Evolutionary conservation across 1,139 yeast genomes (phyloP).

Genomic region (Diutina siamensis): DNA sequence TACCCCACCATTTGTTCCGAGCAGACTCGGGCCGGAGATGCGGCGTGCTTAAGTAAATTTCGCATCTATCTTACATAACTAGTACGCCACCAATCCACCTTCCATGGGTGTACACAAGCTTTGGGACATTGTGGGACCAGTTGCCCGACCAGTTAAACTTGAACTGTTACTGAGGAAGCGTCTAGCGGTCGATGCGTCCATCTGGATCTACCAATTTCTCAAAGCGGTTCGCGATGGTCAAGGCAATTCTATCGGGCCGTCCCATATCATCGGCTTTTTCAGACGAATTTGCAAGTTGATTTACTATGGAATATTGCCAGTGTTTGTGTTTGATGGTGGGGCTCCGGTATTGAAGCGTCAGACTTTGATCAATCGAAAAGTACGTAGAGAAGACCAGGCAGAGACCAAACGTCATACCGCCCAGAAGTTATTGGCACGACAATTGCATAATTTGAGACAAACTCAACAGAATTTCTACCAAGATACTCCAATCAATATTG

Average conservation of each 20-base stretch:
- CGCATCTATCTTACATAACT: background rate
- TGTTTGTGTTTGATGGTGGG: slow-evolving; percentile 96
- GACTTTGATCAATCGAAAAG: slow-evolving; percentile 61
- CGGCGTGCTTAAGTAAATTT: background rate
- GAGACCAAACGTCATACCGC: slow-evolving; percentile 71
- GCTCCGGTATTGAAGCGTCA: slow-evolving; percentile 78
- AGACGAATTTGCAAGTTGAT: slow-evolving; percentile 84
- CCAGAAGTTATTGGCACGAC: slow-evolving; percentile 66
- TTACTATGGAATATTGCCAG: slow-evolving; percentile 82
- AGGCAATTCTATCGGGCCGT: slow-evolving; percentile 66
- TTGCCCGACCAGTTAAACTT: slow-evolving; percentile 80
- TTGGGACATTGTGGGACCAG: slow-evolving; percentile 88
- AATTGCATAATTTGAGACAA: slow-evolving; percentile 39
- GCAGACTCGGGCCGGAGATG: background rate
- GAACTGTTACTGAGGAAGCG: slow-evolving; percentile 69
- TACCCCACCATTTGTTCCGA: background rate
- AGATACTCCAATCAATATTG: background rate
- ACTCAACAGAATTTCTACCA: background rate
- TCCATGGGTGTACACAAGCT: slow-evolving; percentile 91
- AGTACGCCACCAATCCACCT: background rate
- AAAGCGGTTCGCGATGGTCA: slow-evolving; percentile 87
- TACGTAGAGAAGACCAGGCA: slow-evolving; percentile 62
- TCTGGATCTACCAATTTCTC: slow-evolving; percentile 95
- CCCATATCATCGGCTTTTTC: slow-evolving; percentile 91
- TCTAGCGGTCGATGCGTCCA: slow-evolving; percentile 94